phyloP scores from a whole-genome alignment of 2,329 filamentous ascomycete genomes.

The Torrubiellomyces zombiae region DNA sequence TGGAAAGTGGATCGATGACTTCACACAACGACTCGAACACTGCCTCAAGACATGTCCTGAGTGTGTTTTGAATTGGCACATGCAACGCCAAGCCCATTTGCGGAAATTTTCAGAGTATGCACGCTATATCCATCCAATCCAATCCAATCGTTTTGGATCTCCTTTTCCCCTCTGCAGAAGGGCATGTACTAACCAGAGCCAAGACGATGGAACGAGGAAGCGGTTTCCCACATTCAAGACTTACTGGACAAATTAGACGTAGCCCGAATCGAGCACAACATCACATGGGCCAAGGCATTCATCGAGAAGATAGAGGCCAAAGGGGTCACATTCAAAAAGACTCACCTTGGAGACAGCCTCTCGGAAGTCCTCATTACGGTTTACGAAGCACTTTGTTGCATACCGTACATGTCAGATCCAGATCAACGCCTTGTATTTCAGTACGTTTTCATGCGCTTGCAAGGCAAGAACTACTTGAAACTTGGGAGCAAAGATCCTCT shows the following conservation, averaged over 20 bases:
- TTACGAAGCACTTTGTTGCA: conserved; percentile 77
- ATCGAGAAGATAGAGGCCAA: conserved; percentile 34
- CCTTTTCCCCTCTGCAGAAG: not conserved
- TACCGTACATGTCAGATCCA: conserved; percentile 50
- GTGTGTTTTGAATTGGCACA: conserved; percentile 61
- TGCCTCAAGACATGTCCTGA: conserved; percentile 48
- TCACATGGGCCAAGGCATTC: conserved; percentile 37
- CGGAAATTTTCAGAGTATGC: conserved; percentile 44
- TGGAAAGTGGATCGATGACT: conserved; percentile 41
- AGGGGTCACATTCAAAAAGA: conserved; percentile 28
- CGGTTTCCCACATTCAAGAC: conserved; percentile 32
- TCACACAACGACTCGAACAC: conserved; percentile 37
- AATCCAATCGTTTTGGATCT: not conserved
- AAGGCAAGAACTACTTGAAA: conserved; percentile 58
- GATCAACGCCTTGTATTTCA: conserved; percentile 49
- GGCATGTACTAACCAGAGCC: conserved; percentile 7
- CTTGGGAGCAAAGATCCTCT: conserved; percentile 55
- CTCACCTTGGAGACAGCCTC: conserved; percentile 28
- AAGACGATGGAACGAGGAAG: conserved; percentile 31
- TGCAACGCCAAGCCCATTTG: conserved; percentile 44
- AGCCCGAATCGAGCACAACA: conserved; percentile 40
- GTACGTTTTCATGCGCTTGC: conserved; percentile 61
- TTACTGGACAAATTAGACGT: conserved; percentile 45
- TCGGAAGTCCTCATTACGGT: conserved; percentile 57
- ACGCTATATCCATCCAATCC: too few relatives aligned